Evolutionary conservation across 2,329 filamentous ascomycete genomes (phyloP), one percentile per base, ranked within the genome.

Genomic region (Microdochium bolleyi): DNA sequence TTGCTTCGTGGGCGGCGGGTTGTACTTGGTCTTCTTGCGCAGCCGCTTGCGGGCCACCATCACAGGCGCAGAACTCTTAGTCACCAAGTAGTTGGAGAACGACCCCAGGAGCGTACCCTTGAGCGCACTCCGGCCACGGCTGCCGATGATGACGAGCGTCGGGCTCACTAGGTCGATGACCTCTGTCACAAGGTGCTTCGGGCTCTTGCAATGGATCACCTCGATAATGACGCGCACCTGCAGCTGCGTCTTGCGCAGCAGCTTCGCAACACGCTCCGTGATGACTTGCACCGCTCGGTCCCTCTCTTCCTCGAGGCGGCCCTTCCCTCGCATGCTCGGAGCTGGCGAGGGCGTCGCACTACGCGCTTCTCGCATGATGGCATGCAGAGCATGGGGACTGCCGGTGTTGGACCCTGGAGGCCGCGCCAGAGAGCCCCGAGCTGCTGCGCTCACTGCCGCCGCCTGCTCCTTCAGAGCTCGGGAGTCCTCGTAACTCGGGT

Each of bases 161-260:
- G 94, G 94, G 58, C 87, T 88, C 51, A 97, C 80, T 57, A 89
- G 82, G 67, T 99, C 94, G 69, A 99, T 97, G 72, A 96, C 91
- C 74, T 97, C 94, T 1, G 91, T 95, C 58, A 99, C 91, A 74
- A 97, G 80, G 67, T 96, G 92, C 68, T 94, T 92, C 3, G 94
- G 91, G 64, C 89, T 96, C 77, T 96, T 97, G 84, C 94, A 97
- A 71, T 97, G 94, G 59, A 99, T 87, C 25, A 97, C 92, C 70
- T 99, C 94, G 32, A 99, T 87, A 50, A 96, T 90, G 49, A 96
- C 88, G 54, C 91, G 84, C 49, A 96, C 92, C 67, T 99, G 92
- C 54, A 99, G 75, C 58, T 88, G 83, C 1, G 94, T 99, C 77
- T 95, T 96, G 55, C 92, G 82, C 55, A 99, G 72, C 48, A 97